Evolutionary conservation across 352 stramenopile genomes (phyloP), one percentile per base, ranked within the genome.

Genomic region (Globisporangium carolinianum): DNA sequence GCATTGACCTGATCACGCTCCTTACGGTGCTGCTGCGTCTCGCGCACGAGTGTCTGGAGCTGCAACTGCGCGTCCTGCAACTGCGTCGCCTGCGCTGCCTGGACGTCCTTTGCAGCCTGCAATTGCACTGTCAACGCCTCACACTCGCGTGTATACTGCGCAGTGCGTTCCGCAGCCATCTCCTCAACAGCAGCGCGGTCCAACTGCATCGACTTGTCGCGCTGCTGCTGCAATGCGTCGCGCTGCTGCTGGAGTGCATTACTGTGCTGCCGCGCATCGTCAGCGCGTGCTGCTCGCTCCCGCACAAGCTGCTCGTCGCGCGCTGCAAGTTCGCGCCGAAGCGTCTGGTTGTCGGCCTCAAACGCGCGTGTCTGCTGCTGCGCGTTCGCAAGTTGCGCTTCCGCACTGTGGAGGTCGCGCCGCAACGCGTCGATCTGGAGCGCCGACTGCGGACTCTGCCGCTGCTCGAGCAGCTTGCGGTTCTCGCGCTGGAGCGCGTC

Each of bases 391-490:
- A 90, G 65, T 39, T 87, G 73, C 60, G 85, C 73, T 63, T 90
- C 74, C 55, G 86, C 66, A 37, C 63, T 72, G 5, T 76, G 72
- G 18, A 90, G 37, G 56, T 90, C 80, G 36, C 86, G 64, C 10
- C 77, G 74, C 49, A 86, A 87, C 45, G 87, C 86, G 47, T 90
- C 80, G 51, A 88, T 77, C 57, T 90, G 78, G 39, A 87, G 60
- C 86, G 69, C 41, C 77, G 86, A 1, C 74, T 73, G 55, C 76
- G 24, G 24, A 32, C 24, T 87, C 51, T 87, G 79, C 9, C 85
- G 42, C 59, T 87, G 87, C 59, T 90, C 78, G 10, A 90, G 57
- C 42, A 90, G 36, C 18, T 73, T 79, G 46, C 75, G 72, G 54
- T 90, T 90, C 57, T 90, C 79, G 46, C 78, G 58, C 51, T 90